Evolutionary conservation across 306 rosid genomes (phyloP).

Genomic region (Pyrus betulifolia): DNA sequence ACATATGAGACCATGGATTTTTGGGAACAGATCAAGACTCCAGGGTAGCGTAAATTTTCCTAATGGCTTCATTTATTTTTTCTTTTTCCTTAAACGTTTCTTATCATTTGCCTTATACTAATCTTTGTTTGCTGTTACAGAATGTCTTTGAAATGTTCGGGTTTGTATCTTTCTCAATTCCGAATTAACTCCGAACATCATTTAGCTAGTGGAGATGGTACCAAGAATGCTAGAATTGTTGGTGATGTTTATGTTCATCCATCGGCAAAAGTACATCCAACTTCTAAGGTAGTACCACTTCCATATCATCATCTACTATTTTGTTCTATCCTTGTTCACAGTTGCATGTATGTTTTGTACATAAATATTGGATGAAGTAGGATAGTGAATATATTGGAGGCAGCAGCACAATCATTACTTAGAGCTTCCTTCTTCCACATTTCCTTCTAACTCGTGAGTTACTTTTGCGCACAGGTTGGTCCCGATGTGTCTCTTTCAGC

Average conservation of each 20-base stretch:
- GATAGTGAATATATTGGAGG: not conserved
- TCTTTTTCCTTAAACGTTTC: not conserved
- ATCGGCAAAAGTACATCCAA: conserved; percentile 91
- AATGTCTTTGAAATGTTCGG: conserved; percentile 91
- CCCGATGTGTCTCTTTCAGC: conserved; percentile 92
- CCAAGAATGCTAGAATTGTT: conserved; percentile 45
- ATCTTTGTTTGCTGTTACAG: conserved; percentile 41
- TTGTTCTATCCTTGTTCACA: not conserved
- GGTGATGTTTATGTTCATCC: conserved; percentile 93
- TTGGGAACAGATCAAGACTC: conserved; percentile 99
- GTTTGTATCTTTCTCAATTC: conserved; percentile 82
- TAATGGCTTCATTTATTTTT: not conserved
- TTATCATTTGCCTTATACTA: conserved; percentile 6
- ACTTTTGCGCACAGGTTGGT: conserved; percentile 55
- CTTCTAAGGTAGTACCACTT: conserved; percentile 58
- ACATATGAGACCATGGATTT: conserved; percentile 80
- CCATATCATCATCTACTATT: not conserved
- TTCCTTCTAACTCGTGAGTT: not conserved
- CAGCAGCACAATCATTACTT: not conserved
- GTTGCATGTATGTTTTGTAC: not conserved
- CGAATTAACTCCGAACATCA: conserved; percentile 64
- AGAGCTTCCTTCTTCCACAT: conserved; percentile 4
- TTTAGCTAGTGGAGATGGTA: conserved; percentile 75
- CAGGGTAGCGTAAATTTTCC: conserved; percentile 47
- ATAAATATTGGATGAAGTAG: not conserved